Conservation (phyloP, 495 filamentous ascomycete species). For the Viridothelium virens region DNA sequence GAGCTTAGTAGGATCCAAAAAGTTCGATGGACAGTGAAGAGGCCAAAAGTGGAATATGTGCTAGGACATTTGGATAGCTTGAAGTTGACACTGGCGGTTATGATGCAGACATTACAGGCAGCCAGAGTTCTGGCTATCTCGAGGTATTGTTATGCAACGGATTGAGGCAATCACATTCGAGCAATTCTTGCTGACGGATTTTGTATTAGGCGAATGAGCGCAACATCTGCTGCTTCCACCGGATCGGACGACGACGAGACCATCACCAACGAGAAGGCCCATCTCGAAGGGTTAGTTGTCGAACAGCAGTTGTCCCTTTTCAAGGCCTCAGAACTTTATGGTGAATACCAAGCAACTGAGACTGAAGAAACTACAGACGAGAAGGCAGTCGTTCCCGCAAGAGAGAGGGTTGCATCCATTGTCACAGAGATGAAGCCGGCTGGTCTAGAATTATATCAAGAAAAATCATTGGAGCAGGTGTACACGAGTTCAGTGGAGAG, state of each 20-base stretch:
- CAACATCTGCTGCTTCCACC: neutral
- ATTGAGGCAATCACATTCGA: neutral
- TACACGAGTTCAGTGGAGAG: constrained; percentile 8
- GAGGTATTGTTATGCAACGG: neutral
- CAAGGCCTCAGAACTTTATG: neutral
- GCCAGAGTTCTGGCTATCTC: neutral
- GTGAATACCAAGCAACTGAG: constrained; percentile 1
- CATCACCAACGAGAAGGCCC: neutral
- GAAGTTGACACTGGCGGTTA: constrained; percentile 11
- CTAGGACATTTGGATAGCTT: constrained; percentile 8
- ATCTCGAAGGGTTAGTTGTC: neutral
- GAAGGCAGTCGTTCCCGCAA: constrained; percentile 1
- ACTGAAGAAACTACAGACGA: neutral
- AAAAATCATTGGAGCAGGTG: constrained; percentile 5
- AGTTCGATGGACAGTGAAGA: constrained; percentile 9
- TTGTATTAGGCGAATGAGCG: neutral
- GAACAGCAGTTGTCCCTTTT: neutral
- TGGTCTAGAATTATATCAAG: neutral
- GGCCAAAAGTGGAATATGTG: constrained; percentile 1
- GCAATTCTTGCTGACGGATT: neutral
- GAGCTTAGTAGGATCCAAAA: neutral
- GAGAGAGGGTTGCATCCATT: neutral
- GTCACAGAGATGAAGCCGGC: constrained; percentile 5
- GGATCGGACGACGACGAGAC: neutral
- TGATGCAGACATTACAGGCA: constrained; percentile 8